Evolutionary conservation across 1,284 basidiomycete species (phyloP).

Genomic region (Tilletia caries): DNA sequence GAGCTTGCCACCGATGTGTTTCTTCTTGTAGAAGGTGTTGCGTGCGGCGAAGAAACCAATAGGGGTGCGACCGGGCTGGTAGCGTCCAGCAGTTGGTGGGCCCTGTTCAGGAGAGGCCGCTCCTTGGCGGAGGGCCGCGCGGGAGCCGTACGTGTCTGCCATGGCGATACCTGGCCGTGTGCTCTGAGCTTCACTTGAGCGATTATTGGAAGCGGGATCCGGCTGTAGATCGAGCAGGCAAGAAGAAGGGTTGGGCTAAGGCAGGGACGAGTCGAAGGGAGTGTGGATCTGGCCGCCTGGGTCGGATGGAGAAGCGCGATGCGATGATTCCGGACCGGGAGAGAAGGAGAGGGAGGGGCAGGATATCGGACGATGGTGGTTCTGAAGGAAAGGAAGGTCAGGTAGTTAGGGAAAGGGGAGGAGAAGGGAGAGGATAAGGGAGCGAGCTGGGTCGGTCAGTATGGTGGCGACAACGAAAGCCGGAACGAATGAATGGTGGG

Average conservation of each 20-base stretch:
- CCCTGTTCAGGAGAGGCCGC: not conserved
- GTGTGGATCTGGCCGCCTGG: not conserved
- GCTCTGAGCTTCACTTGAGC: too few species aligned
- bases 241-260: not conserved
- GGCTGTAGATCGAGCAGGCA: not conserved
- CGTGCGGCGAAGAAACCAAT: slow-evolving; percentile 36
- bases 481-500: too few species aligned
- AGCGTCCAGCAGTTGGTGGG: not conserved
- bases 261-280: not conserved
- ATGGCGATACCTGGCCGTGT: not conserved
- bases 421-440: not conserved
- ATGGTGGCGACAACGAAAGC: too few species aligned
- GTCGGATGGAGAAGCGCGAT: not conserved
- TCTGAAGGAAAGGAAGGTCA: not conserved
- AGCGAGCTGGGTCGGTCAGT: not conserved
- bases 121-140: not conserved
- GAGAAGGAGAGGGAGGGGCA: not conserved
- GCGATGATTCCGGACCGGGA: not conserved
- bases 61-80: slow-evolving; percentile 2
- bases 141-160: slow-evolving; percentile 12
- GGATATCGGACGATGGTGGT: not conserved
- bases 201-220: too few species aligned
- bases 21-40: slow-evolving; percentile 50
- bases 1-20: slow-evolving; percentile 47
- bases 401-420: not conserved